Evolutionary conservation across 768 basidiomycete genomes (phyloP).

Genomic region (Hypholoma fasciculare): DNA sequence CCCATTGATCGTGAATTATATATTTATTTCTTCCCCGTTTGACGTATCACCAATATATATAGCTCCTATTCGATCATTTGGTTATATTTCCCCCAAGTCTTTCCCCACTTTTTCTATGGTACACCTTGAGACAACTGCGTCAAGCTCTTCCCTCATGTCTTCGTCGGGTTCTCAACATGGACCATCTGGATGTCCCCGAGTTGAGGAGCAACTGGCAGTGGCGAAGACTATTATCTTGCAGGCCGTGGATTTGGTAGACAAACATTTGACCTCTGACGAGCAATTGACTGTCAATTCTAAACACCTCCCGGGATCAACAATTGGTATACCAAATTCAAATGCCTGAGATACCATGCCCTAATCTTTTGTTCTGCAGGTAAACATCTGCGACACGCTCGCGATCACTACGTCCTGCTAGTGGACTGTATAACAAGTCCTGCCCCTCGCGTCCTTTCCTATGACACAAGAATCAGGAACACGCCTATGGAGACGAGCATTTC

Average conservation of each 20-base stretch:
- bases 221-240: slow-evolving; percentile 69
- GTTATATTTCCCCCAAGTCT: slow-evolving; percentile 3
- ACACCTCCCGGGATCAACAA: slow-evolving; percentile 84
- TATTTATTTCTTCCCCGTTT: slow-evolving; percentile 16
- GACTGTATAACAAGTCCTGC: slow-evolving; percentile 47
- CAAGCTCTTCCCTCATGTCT: slow-evolving; percentile 22
- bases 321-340: slow-evolving; percentile 48
- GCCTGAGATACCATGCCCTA: slow-evolving; percentile 3
- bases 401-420: slow-evolving; percentile 74
- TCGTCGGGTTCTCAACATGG: slow-evolving; percentile 23
- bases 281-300: slow-evolving; percentile 71
- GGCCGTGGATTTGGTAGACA: slow-evolving; percentile 71
- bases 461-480: slow-evolving; percentile 73
- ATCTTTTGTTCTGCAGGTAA: slow-evolving; percentile 52
- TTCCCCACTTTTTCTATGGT: slow-evolving; percentile 19
- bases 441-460: slow-evolving; percentile 68
- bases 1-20: slow-evolving; percentile 19
- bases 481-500: slow-evolving; percentile 76
- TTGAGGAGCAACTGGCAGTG: slow-evolving; percentile 63
- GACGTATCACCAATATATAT: slow-evolving; percentile 19
- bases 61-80: slow-evolving; percentile 27
- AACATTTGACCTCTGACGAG: slow-evolving; percentile 62
- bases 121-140: slow-evolving; percentile 16
- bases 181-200: slow-evolving; percentile 19
- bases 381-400: slow-evolving; percentile 82